These are phyloP conservation scores for Spizellomyces punctatus DNA, from an alignment of 192 early-diverging fungal genomes.

Conservation along the genomic window DNA sequence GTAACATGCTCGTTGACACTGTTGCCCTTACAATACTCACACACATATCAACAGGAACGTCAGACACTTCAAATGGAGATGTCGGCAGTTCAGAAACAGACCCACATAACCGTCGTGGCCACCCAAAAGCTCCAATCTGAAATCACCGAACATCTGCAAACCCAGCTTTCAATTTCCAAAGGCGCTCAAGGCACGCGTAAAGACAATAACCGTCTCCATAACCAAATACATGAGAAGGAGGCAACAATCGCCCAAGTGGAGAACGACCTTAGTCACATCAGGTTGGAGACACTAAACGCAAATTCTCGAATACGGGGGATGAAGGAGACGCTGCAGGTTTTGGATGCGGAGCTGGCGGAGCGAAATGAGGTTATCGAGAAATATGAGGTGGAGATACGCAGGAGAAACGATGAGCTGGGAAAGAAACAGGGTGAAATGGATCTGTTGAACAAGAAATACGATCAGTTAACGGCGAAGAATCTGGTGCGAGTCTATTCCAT, in stretches of 20 bases:
- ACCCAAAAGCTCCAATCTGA: slow-evolving; percentile 51
- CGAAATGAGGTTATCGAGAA: slow-evolving; percentile 61
- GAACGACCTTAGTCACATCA: slow-evolving; percentile 55
- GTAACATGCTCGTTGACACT: not conserved
- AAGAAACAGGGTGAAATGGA: slow-evolving; percentile 66
- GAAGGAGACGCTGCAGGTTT: slow-evolving; percentile 36
- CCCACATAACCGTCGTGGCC: slow-evolving; percentile 25
- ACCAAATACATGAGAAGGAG: slow-evolving; percentile 60
- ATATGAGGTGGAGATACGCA: slow-evolving; percentile 62
- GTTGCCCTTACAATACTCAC: too few relatives aligned
- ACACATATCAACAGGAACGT: slow-evolving; percentile 40
- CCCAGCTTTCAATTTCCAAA: slow-evolving; percentile 57
- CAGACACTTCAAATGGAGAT: slow-evolving; percentile 54
- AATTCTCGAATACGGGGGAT: slow-evolving; percentile 32
- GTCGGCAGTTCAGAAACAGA: slow-evolving; percentile 47
- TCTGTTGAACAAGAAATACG: slow-evolving; percentile 64
- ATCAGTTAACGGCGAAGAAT: slow-evolving; percentile 48
- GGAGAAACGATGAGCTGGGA: slow-evolving; percentile 58
- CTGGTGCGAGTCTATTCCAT: slow-evolving; percentile 31
- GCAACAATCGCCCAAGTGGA: slow-evolving; percentile 48
- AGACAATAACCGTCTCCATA: slow-evolving; percentile 51
- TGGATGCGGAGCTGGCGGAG: slow-evolving; percentile 50
- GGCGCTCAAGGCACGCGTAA: slow-evolving; percentile 43
- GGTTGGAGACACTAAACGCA: slow-evolving; percentile 49
- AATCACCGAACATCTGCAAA: slow-evolving; percentile 58